Evolutionary conservation across 345 rosid genomes (phyloP), one percentile per base, ranked within the genome.

Genomic region (Streptanthus diversifolius): DNA sequence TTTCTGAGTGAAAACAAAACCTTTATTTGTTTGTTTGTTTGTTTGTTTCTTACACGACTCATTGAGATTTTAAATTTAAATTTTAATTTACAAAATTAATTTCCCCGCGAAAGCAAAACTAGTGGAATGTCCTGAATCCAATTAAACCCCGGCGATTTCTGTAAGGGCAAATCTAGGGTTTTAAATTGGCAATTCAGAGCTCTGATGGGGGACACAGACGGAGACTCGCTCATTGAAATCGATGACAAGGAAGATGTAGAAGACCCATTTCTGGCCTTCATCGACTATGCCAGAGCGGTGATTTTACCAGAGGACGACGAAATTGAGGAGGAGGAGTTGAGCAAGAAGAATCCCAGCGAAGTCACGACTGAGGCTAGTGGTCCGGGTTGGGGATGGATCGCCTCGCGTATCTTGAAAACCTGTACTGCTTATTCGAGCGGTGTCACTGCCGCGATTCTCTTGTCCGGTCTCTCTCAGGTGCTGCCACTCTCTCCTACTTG

Each of bases 301-400:
- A 65, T 95, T 8, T 71, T 74, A 22, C 86, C 90, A 5, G 81
- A 27, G 36, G 81, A 78, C 15, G 85, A 84, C 59, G 76, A 72
- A 19, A 63, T 25, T 10, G 77, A 55, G 6, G 63, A 40, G 2
- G 74, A 53, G 1, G 72, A 59, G 0, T 67, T 15, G 45, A 15
- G 27, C 4, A 55, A 70, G 68, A 36, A 51, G 45, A 9, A 45
- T 18, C 65, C 66, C 6, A 63, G 58, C 7, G 82, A 51, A 43
- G 18, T 9, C 33, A 77, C 51, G 73, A 39, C 63, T 6, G 84
- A 64, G 41, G 35, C 67, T 40, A 27, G 51, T 10, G 83, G 86
- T 12, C 93, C 92, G 8, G 86, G 96, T 2, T 95, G 99, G 99
- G 79, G 87, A 61, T 91, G 98, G 98, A 82, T 87, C 13, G 83